Evolutionary conservation across 306 rosid genomes (phyloP).

Genomic region (Trifolium dubium): DNA sequence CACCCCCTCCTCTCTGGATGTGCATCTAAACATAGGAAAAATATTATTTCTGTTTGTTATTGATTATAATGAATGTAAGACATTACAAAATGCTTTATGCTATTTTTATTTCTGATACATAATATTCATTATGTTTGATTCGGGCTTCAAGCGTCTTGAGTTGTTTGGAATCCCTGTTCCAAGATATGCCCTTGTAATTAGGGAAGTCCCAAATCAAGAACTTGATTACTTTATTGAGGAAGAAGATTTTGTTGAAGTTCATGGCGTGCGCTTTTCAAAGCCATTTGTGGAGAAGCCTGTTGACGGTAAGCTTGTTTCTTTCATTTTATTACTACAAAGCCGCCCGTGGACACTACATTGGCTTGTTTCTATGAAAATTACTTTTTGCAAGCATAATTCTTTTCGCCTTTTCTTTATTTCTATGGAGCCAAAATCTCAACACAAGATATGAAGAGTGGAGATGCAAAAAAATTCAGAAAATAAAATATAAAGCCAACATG

Average conservation of each 20-base stretch:
- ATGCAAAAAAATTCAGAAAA: slow-evolving; percentile 15
- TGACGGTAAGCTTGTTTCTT: slow-evolving; percentile 71
- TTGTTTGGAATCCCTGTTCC: slow-evolving; percentile 88
- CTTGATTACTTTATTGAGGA: slow-evolving; percentile 89
- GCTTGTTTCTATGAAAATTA: slow-evolving; percentile 21
- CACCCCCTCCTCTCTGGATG: not conserved
- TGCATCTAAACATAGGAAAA: slow-evolving; percentile 19
- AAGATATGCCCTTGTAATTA: slow-evolving; percentile 88
- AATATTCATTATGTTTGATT: slow-evolving; percentile 43
- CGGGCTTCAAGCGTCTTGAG: slow-evolving; percentile 76
- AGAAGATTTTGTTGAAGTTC: slow-evolving; percentile 97
- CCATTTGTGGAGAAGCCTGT: slow-evolving; percentile 99
- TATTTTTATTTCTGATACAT: slow-evolving; percentile 33
- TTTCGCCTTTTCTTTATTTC: not conserved
- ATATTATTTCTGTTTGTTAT: slow-evolving; percentile 26
- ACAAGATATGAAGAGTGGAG: slow-evolving; percentile 11
- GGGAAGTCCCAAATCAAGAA: slow-evolving; percentile 78
- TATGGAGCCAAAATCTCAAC: not conserved
- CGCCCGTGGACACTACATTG: slow-evolving; percentile 20
- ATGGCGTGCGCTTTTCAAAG: slow-evolving; percentile 83
- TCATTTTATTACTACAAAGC: not conserved
- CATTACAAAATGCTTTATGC: slow-evolving; percentile 25
- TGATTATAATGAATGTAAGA: slow-evolving; percentile 23
- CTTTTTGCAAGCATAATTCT: not conserved
- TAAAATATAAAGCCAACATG: slow-evolving; percentile 11